Evolutionary conservation across 345 rosid species (phyloP).

Genomic region (Iberis pinnata): DNA sequence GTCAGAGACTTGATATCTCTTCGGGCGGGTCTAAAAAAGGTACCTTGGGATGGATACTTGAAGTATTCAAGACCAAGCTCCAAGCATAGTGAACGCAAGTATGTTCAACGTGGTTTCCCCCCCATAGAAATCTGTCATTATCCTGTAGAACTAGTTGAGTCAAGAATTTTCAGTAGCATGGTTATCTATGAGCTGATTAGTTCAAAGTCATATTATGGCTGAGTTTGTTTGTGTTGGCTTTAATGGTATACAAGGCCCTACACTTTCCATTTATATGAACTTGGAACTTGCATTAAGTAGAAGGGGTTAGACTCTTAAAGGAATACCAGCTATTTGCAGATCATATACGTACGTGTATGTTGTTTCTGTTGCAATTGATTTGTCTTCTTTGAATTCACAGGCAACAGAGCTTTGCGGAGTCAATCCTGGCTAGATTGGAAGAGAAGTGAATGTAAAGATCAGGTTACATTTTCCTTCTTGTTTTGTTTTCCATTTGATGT

Average conservation of each 20-base stretch:
- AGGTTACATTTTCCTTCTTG: background rate
- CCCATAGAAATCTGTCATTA: background rate
- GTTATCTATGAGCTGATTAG: too few relatives aligned
- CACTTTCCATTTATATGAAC: too few relatives aligned
- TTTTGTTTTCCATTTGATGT: background rate
- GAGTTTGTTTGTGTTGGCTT: too few relatives aligned
- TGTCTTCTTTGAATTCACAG: conserved; percentile 35
- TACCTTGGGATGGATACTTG: conserved; percentile 95
- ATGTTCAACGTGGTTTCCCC: conserved; percentile 30
- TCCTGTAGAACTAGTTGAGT: background rate
- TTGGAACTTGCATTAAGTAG: too few relatives aligned
- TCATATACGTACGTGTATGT: too few relatives aligned
- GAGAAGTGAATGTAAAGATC: conserved; percentile 41
- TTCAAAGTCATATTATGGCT: too few relatives aligned
- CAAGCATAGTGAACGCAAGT: conserved; percentile 83
- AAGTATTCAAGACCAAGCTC: conserved; percentile 89
- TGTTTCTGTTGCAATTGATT: background rate
- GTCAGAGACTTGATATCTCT: conserved; percentile 74
- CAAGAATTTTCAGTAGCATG: too few relatives aligned
- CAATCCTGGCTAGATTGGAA: conserved; percentile 58
- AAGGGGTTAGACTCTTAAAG: too few relatives aligned
- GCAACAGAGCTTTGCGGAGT: conserved; percentile 82
- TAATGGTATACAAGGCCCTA: too few relatives aligned
- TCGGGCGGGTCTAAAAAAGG: conserved; percentile 89
- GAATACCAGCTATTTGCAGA: background rate